phyloP scores from a whole-genome alignment of 1,284 basidiomycete species.

The Cutaneotrichosporon cutaneum region DNA sequence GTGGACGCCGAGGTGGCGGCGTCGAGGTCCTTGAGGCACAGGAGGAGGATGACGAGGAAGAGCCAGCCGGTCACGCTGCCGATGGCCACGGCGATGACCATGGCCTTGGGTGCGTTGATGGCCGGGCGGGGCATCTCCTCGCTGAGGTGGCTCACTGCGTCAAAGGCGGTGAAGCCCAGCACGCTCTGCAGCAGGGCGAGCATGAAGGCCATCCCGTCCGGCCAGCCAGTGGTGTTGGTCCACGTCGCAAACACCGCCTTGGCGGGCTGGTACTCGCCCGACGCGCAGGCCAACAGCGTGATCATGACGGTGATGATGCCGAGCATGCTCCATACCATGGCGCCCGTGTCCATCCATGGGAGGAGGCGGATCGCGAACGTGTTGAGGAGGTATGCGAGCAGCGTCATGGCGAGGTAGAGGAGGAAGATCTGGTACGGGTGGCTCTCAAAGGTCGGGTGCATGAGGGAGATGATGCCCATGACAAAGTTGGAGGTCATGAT shows the following conservation, averaged over 20 bases:
- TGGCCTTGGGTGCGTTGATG: conserved; percentile 26
- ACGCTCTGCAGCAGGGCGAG: conserved; percentile 52
- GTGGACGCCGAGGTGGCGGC: conserved; percentile 59
- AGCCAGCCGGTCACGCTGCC: conserved; percentile 60
- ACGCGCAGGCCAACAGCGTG: conserved; percentile 44
- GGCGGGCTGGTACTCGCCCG: conserved; percentile 45
- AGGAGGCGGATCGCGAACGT: conserved; percentile 36
- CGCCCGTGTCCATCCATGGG: conserved; percentile 40
- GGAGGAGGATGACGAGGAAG: conserved; percentile 65
- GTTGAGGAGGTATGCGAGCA: conserved; percentile 37
- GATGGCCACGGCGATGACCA: conserved; percentile 60
- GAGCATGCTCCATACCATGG: conserved; percentile 41
- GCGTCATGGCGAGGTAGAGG: conserved; percentile 30
- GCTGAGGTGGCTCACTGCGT: conserved; percentile 32
- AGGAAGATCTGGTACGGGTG: conserved; percentile 32
- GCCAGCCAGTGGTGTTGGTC: conserved; percentile 54
- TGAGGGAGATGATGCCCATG: conserved; percentile 40
- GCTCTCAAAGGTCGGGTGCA: conserved; percentile 38
- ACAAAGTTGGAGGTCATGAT: conserved; percentile 33
- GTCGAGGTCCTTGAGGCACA: conserved; percentile 62
- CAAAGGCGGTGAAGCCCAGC: conserved; percentile 50
- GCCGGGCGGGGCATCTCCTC: conserved; percentile 33
- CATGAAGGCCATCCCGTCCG: conserved; percentile 53
- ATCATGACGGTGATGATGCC: conserved; percentile 51
- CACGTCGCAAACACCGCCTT: conserved; percentile 51